These are phyloP conservation scores for Haplosporangium sp. DNA, from an alignment of 371 early-diverging fungal genomes.

Conservation along the genomic window DNA sequence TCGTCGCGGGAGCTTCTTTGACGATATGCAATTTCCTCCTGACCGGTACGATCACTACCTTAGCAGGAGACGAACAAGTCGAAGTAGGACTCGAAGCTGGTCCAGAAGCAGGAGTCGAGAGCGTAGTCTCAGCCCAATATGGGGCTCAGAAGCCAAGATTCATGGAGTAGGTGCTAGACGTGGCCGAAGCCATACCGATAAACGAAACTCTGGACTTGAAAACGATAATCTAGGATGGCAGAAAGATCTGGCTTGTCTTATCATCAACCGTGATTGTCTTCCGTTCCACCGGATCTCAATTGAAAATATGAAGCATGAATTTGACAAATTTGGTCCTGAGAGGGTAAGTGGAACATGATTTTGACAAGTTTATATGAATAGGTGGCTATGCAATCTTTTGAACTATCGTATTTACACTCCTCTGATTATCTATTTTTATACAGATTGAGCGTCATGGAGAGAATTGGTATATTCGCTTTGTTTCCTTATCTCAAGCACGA, in stretches of 20 bases:
- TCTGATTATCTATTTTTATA: no score
- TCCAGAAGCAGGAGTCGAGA: slow-evolving; percentile 59
- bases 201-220: slow-evolving; percentile 41
- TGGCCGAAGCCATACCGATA: slow-evolving; percentile 35
- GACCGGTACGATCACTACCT: slow-evolving; percentile 44
- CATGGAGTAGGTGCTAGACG: slow-evolving; percentile 58
- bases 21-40: slow-evolving; percentile 41
- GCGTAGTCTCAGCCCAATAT: slow-evolving; percentile 59
- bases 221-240: slow-evolving; percentile 47
- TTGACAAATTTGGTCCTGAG: slow-evolving; percentile 55
- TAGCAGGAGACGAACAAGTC: slow-evolving; percentile 38
- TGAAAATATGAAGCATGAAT: slow-evolving; percentile 57
- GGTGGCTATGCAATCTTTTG: no score
- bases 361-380: neutral
- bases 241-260: slow-evolving; percentile 57
- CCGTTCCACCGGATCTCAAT: slow-evolving; percentile 66
- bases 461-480: slow-evolving; percentile 71
- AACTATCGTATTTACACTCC: no score
- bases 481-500: slow-evolving; percentile 63
- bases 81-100: slow-evolving; percentile 58
- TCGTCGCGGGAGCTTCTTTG: slow-evolving; percentile 48
- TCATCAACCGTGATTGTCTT: slow-evolving; percentile 65
- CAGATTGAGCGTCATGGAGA: slow-evolving; percentile 67
- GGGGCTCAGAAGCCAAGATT: slow-evolving; percentile 41
- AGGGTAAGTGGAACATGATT: slow-evolving; percentile 30